phyloP scores from a whole-genome alignment of 1,284 basidiomycete genomes.

The Anthracocystis panici-leucophaei region DNA sequence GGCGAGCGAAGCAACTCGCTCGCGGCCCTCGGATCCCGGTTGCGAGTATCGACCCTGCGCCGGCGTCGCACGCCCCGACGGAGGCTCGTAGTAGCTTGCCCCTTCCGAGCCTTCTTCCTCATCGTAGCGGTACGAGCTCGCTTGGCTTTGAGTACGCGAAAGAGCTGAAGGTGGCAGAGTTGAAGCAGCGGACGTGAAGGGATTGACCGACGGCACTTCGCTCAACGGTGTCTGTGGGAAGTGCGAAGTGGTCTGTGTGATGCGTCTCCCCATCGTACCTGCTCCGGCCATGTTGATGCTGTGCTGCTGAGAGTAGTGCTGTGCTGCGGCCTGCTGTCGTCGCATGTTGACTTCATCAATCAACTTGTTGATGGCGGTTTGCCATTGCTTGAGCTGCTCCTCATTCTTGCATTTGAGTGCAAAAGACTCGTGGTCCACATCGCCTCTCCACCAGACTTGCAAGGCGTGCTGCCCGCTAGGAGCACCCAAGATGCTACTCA shows the following conservation, averaged over 20 bases:
- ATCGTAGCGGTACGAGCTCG: slow-evolving; percentile 48
- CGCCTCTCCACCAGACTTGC: slow-evolving; percentile 92
- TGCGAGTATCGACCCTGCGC: slow-evolving; percentile 53
- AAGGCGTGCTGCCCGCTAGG: slow-evolving; percentile 71
- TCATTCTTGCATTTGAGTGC: slow-evolving; percentile 91
- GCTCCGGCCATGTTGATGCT: slow-evolving; percentile 60
- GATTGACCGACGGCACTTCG: slow-evolving; percentile 54
- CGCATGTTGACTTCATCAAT: slow-evolving; percentile 74
- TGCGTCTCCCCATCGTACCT: slow-evolving; percentile 51
- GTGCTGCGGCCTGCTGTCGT: slow-evolving; percentile 49
- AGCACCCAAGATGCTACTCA: slow-evolving; percentile 46
- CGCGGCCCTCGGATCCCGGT: slow-evolving; percentile 53
- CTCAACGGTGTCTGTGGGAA: slow-evolving; percentile 64
- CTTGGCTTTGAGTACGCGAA: slow-evolving; percentile 50
- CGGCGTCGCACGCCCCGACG: slow-evolving; percentile 52
- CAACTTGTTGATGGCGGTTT: slow-evolving; percentile 85
- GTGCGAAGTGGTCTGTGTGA: slow-evolving; percentile 47
- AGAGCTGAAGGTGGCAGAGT: slow-evolving; percentile 24
- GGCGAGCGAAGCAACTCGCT: slow-evolving; percentile 44
- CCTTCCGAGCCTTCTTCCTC: slow-evolving; percentile 35
- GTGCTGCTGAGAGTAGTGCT: slow-evolving; percentile 48
- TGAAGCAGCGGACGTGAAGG: slow-evolving; percentile 22
- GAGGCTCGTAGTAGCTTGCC: slow-evolving; percentile 36
- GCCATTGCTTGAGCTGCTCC: slow-evolving; percentile 93
- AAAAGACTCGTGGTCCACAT: slow-evolving; percentile 90